Evolutionary conservation across 2,329 filamentous ascomycete genomes (phyloP), one percentile per base, ranked within the genome.

Genomic region (Bipolaris oryzae): DNA sequence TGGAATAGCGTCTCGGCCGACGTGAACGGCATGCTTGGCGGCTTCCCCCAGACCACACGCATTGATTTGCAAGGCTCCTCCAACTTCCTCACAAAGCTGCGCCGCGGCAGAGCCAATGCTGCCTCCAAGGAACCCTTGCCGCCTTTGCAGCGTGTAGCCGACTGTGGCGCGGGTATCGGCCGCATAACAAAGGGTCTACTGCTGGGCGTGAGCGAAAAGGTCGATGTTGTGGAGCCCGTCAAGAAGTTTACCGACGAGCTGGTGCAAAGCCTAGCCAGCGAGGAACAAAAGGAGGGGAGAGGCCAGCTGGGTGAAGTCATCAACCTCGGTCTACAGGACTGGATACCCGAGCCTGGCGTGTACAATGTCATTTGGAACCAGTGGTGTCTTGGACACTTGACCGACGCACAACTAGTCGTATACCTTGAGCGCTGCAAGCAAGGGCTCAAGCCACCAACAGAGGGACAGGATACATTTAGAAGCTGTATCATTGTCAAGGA

Each of bases 351-450:
- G 18, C 21, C 51, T 5, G 69, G 67, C 7, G 73, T 77, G 46
- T 97, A 97, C 75, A 89, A 93, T 72, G 75, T 96, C 43, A 87
- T 97, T 58, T 96, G 91, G 91, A 89, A 85, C 50, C 93, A 97
- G 76, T 96, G 93, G 92, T 97, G 92, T 75, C 76, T 94, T 7
- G 89, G 91, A 21, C 89, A 97, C 74, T 79, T 96, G 52, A 92
- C 85, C 0, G 92, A 96, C 71, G 77, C 76, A 7, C 87, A 96
- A 73, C 73, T 97, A 3, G 80, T 89, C 1, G 78, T 78, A 2
- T 96, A 88, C 68, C 76, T 97, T 15, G 66, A 78, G 53, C 81
- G 85, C 23, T 90, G 90, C 72, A 83, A 81, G 45, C 65, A 74
- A 0, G 80, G 79, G 0, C 67, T 89, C 20, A 73, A 63, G 15